These are phyloP conservation scores for Nicotiana obtusifolia DNA, from an alignment of 257 asterid species.

Conservation along the genomic window DNA sequence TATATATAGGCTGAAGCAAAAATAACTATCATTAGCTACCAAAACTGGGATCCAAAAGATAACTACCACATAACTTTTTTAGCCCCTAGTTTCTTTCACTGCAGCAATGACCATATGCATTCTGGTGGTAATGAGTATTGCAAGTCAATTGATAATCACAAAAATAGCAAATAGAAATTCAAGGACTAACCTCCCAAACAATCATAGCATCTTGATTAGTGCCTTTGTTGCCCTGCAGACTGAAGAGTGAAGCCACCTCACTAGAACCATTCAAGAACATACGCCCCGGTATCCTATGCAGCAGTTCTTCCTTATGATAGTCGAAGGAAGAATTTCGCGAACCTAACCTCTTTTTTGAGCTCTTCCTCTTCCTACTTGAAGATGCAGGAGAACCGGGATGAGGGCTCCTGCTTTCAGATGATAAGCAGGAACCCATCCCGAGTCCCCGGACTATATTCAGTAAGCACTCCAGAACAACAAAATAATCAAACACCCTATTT, in stretches of 20 bases:
- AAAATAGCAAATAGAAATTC: conserved; percentile 1
- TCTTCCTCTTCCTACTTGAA: conserved; percentile 37
- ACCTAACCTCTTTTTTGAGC: conserved; percentile 33
- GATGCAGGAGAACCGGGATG: conserved; percentile 44
- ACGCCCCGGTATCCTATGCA: conserved; percentile 62
- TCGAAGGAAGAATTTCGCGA: conserved; percentile 62
- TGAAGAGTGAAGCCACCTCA: conserved; percentile 51
- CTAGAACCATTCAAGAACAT: conserved; percentile 63
- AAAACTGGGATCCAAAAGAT: background rate
- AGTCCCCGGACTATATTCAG: conserved; percentile 73
- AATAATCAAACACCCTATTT: conserved; percentile 35
- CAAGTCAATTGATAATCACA: background rate
- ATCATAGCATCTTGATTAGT: conserved; percentile 80
- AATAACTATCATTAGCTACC: background rate
- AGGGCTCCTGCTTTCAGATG: conserved; percentile 67
- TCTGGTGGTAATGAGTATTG: background rate
- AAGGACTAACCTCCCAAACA: conserved; percentile 73
- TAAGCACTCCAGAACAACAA: conserved; percentile 75
- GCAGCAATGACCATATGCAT: background rate
- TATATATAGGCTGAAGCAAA: background rate
- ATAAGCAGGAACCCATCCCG: conserved; percentile 80
- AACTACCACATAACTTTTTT: background rate
- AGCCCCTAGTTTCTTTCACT: background rate
- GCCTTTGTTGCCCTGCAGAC: conserved; percentile 78
- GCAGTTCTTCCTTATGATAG: conserved; percentile 45